phyloP scores from a whole-genome alignment of 768 basidiomycete genomes.

The Multifurca ochricompacta region DNA sequence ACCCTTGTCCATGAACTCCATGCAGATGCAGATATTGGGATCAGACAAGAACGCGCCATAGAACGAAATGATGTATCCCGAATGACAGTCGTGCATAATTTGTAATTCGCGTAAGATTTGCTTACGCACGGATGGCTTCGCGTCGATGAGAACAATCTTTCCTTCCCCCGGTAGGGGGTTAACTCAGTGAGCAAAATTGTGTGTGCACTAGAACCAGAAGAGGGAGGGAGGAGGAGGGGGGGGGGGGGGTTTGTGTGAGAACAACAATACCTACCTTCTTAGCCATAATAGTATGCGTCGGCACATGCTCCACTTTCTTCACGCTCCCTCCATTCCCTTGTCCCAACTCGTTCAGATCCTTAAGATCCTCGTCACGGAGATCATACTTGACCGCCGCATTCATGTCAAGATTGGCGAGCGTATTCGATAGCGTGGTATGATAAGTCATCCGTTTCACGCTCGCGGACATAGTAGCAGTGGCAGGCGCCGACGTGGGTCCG shows the following conservation, averaged over 20 bases:
- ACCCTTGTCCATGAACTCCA: conserved; percentile 95
- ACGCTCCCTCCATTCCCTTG: conserved; percentile 98
- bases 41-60: conserved; percentile 95
- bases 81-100: conserved; percentile 98
- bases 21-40: conserved; percentile 98
- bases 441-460: conserved; percentile 61
- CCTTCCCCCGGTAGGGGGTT: no score
- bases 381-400: conserved; percentile 81
- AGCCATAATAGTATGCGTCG: conserved; percentile 91
- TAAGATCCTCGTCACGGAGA: conserved; percentile 82
- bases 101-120: conserved; percentile 97
- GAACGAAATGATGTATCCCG: conserved; percentile 91
- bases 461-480: conserved; percentile 39
- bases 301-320: conserved; percentile 88
- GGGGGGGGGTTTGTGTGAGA: no score
- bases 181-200: neutral
- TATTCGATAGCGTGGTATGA: conserved; percentile 72
- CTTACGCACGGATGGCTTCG: conserved; percentile 92
- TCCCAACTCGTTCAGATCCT: conserved; percentile 85
- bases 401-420: conserved; percentile 80
- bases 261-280: conserved; percentile 94
- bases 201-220: no score
- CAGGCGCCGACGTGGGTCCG: conserved; percentile 44
- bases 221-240: no score
- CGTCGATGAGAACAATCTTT: conserved; percentile 93